These are phyloP conservation scores for Ophiorrhiza pumila DNA, from an alignment of 257 asterid genomes.

Conservation along the genomic window DNA sequence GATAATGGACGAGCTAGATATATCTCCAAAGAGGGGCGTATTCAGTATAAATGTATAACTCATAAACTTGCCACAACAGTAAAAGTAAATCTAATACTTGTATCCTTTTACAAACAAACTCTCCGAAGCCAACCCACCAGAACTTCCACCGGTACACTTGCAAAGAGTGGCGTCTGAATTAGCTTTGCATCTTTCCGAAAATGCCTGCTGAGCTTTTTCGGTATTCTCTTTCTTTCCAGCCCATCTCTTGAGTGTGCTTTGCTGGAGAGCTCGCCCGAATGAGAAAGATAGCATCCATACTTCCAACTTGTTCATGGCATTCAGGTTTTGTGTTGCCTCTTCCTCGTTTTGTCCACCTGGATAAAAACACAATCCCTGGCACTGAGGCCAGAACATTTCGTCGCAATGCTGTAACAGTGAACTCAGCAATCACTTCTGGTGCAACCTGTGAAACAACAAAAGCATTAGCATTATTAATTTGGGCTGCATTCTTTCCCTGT, in stretches of 20 bases:
- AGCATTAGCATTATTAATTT: too few relatives aligned
- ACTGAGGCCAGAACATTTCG: slow-evolving; percentile 88
- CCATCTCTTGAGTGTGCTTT: slow-evolving; percentile 80
- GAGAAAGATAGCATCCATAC: slow-evolving; percentile 78
- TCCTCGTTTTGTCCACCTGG: slow-evolving; percentile 95
- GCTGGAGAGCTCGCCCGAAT: slow-evolving; percentile 78
- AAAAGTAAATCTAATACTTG: slow-evolving; percentile 37
- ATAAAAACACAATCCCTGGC: slow-evolving; percentile 75
- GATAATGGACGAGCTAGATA: too few relatives aligned
- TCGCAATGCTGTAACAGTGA: slow-evolving; percentile 64
- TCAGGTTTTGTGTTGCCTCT: slow-evolving; percentile 66
- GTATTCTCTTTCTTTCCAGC: slow-evolving; percentile 71
- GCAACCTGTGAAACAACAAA: slow-evolving; percentile 37
- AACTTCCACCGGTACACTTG: slow-evolving; percentile 54
- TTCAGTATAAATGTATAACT: background rate
- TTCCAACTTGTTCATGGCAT: slow-evolving; percentile 69
- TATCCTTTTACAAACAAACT: slow-evolving; percentile 59
- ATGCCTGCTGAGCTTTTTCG: slow-evolving; percentile 61
- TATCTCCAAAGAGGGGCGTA: background rate
- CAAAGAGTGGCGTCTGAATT: slow-evolving; percentile 78
- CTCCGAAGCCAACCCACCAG: slow-evolving; percentile 56
- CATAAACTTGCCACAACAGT: background rate
- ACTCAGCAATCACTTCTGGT: slow-evolving; percentile 67
- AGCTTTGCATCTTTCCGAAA: slow-evolving; percentile 70
- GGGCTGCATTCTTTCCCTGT: too few relatives aligned